Base-by-base conservation (phyloP, 345 rosid species). In the Eucalyptus urophylla region DNA sequence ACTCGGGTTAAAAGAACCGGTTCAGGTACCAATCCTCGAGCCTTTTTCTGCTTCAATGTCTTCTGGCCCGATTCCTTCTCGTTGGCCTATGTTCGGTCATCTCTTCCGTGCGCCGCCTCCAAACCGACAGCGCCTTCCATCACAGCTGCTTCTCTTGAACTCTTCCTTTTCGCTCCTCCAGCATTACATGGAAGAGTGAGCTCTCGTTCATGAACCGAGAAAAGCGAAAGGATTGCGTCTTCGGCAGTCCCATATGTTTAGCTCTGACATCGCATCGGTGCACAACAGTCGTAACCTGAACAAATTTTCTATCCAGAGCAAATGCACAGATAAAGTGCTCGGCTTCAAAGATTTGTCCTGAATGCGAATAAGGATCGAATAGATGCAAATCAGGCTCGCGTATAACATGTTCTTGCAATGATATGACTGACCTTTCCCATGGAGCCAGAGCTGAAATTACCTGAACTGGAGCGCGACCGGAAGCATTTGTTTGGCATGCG, bases 371-470 rank as follows among this genome's bases (percentile, higher is more conserved):
- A 50, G 22, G 7, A 86, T 86, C 24, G 87, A 40, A 37, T 69
- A 0, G 44, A 33, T 69, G 21, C 80, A 33, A 9, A 9, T 33
- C 24, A 8, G 2, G 83, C 83, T 93, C 93, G 96, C 98, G 96
- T 19, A 93, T 95, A 37, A 94, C 85, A 10, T 8, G 95, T 93
- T 91, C 97, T 90, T 40, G 96, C 95, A 37, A 95, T 91, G 24
- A 95, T 89, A 88, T 87, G 95, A 45, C 92, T 89, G 86, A 92
- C 91, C 86, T 92, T 87, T 60, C 95, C 98, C 97, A 96, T 95
- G 86, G 95, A 90, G 93, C 98, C 92, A 76, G 99, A 96, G 69
- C 92, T 89, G 89, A 92, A 94, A 43, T 95, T 93, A 96, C 87
- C 96, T 95, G 27, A 93, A 45, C 99, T 97, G 94, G 91, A 81